phyloP scores from a whole-genome alignment of 768 basidiomycete species.

The Pseudohyphozyma bogoriensis region DNA sequence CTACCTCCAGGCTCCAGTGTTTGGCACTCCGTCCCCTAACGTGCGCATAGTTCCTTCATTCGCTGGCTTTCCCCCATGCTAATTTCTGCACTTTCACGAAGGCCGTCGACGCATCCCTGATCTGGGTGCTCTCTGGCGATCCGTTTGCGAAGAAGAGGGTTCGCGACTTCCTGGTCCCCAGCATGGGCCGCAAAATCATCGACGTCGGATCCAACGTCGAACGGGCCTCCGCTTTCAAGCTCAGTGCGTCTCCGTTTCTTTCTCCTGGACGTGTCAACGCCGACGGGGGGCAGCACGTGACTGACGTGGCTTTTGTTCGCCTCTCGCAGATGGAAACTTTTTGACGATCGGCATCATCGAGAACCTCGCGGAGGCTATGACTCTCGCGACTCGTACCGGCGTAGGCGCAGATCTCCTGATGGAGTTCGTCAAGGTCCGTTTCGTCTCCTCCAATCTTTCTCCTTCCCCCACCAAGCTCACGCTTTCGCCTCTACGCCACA shows the following conservation, averaged over 20 bases:
- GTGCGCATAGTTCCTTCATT: neutral
- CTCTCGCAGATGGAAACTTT: constrained; percentile 49
- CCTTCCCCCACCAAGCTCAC: too few species aligned
- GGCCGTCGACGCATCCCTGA: constrained; percentile 49
- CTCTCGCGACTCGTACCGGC: constrained; percentile 73
- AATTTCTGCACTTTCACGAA: neutral
- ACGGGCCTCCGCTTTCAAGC: constrained; percentile 67
- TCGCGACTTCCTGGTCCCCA: constrained; percentile 65
- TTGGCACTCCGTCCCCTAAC: constrained; percentile 53
- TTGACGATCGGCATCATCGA: constrained; percentile 55
- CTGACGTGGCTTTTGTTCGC: neutral
- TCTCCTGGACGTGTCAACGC: neutral
- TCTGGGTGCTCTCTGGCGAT: constrained; percentile 71
- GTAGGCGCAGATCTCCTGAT: constrained; percentile 54
- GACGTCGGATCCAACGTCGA: constrained; percentile 81
- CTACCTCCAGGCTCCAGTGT: constrained; percentile 67
- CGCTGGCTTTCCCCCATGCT: neutral
- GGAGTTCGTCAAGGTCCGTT: constrained; percentile 44
- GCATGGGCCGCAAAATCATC: constrained; percentile 56
- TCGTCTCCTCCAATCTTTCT: constrained; percentile 10
- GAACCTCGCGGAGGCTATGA: constrained; percentile 69
- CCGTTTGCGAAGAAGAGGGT: constrained; percentile 71
- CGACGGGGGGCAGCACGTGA: too few species aligned
- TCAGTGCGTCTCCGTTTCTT: constrained; percentile 42
- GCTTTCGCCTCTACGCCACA: neutral